Conservation (phyloP, 2,329 filamentous ascomycete species). For the Xylariaceae sp. region DNA sequence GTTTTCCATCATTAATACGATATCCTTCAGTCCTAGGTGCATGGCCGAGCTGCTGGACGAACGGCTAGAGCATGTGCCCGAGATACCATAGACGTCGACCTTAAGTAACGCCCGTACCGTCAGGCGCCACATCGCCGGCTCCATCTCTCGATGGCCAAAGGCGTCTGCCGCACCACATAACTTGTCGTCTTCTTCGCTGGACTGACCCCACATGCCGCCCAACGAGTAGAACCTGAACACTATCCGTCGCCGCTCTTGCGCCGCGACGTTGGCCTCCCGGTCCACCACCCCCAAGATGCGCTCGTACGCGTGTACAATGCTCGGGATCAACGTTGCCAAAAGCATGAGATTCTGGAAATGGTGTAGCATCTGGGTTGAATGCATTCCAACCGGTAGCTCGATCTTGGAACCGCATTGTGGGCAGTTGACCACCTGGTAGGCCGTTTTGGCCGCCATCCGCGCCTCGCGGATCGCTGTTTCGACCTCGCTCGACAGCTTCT, state of each 20-base stretch:
- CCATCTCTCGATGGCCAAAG: conserved; percentile 42
- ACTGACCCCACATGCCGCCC: conserved; percentile 44
- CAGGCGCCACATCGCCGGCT: conserved; percentile 50
- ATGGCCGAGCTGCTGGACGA: conserved; percentile 16
- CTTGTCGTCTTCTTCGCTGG: background rate
- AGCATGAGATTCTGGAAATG: conserved; percentile 57
- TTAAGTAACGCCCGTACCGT: conserved; percentile 50
- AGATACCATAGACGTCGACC: conserved; percentile 53
- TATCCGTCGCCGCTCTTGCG: conserved; percentile 36
- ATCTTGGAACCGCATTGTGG: conserved; percentile 40
- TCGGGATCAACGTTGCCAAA: conserved; percentile 52
- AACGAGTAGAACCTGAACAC: conserved; percentile 42
- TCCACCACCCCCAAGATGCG: conserved; percentile 52
- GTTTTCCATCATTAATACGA: conserved; percentile 50
- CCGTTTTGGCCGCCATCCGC: conserved; percentile 42
- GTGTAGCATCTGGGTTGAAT: conserved; percentile 38
- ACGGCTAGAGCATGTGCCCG: conserved; percentile 2
- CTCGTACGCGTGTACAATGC: conserved; percentile 54
- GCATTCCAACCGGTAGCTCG: conserved; percentile 6
- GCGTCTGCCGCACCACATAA: conserved; percentile 23
- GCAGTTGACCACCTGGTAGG: conserved; percentile 50
- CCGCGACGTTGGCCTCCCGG: conserved; percentile 41
- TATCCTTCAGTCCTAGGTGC: conserved; percentile 50
- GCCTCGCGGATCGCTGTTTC: conserved; percentile 43
- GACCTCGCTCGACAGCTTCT: conserved; percentile 41